Percentiles rank a stretch among this genome's conserved stretches.
These are phyloP conservation scores for Ustilago cynodontis DNA, from an alignment of 1,284 basidiomycete genomes.

Conservation along the genomic window DNA sequence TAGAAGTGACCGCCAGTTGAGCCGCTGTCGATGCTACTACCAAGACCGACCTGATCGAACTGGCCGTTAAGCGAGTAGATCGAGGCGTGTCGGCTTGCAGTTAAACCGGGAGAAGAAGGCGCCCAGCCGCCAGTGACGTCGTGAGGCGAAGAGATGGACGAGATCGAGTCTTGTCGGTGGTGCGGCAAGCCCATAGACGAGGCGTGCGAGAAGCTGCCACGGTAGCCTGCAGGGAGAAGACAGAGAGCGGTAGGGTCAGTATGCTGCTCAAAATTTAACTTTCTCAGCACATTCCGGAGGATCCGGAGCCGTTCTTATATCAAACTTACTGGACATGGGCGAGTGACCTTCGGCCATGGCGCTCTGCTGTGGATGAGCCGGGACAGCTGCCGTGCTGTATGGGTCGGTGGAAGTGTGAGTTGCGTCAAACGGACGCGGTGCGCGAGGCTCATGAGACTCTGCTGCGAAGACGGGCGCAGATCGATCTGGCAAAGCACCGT, in stretches of 20 bases:
- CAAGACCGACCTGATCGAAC: slow-evolving; percentile 52
- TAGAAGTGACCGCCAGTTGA: slow-evolving; percentile 50
- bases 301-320: neutral
- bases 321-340: slow-evolving; percentile 46
- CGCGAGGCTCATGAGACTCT: slow-evolving; percentile 49
- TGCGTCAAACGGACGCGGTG: slow-evolving; percentile 46
- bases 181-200: slow-evolving; percentile 44
- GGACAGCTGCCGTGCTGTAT: slow-evolving; percentile 27
- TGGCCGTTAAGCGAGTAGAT: slow-evolving; percentile 54
- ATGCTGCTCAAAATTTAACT: too few relatives aligned
- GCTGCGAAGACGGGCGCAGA: slow-evolving; percentile 36
- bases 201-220: slow-evolving; percentile 49
- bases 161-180: slow-evolving; percentile 48
- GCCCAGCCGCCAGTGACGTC: slow-evolving; percentile 50
- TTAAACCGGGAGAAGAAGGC: slow-evolving; percentile 48
- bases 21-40: slow-evolving; percentile 46
- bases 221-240: slow-evolving; percentile 29
- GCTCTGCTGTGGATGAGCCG: slow-evolving; percentile 34
- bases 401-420: slow-evolving; percentile 33
- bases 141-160: slow-evolving; percentile 52
- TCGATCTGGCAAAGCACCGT: slow-evolving; percentile 44
- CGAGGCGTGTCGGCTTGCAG: slow-evolving; percentile 49
- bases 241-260: slow-evolving; percentile 3
- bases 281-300: too few relatives aligned
- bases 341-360: slow-evolving; percentile 41